Base-by-base conservation (phyloP, 31 red algal species). In the Odonthalia washingtoniensis region DNA sequence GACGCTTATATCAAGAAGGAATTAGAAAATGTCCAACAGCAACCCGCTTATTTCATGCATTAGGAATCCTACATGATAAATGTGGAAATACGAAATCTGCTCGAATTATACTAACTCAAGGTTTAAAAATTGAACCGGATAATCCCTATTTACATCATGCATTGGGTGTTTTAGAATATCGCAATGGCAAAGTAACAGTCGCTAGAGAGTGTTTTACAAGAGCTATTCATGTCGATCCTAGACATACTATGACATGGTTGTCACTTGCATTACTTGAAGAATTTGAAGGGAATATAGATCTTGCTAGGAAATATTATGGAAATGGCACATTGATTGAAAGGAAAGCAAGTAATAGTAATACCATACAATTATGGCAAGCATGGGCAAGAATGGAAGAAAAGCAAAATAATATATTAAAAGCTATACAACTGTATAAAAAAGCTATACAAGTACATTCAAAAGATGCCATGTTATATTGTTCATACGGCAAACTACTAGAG, bases 341-440 rank as follows among this genome's bases (percentile, higher is more conserved):
- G 21, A 9, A 21, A 57, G n/a, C n/a, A n/a, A n/a, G n/a, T n/a
- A 87, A 87, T 26, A 61, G 90, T 67, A 86, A 52, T 34, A 85
- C 92, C n/a, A 86, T 89, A 44, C 90, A 90, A 67, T 81, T 99
- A 46, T 99, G 97, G 97, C 97, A 99, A 70, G 89, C 97, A 60
- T 96, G 88, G 88, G 97, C 97, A n/a, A 73, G 97, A 37, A 85
- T 99, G 91, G 97, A 99, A 77, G 94, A 99, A 78, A 94, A 96
- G 53, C 43, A n/a, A 43, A 80, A 86, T 14, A 72, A 91, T 28
- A 53, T 76, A 36, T 85, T 32, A 12, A 37, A 65, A 34, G 96
- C 96, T 0, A 41, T 85, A 9, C 46, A 46, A 12, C 34, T 98
- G 5, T 98, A 95, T 66, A 70, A 49, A 36, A 72, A 65, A 38